Percentiles rank a stretch among this genome's conserved stretches.
Evolutionary conservation across 1,284 basidiomycete species (phyloP).

Genomic region (Singerocomus rubriflavus): DNA sequence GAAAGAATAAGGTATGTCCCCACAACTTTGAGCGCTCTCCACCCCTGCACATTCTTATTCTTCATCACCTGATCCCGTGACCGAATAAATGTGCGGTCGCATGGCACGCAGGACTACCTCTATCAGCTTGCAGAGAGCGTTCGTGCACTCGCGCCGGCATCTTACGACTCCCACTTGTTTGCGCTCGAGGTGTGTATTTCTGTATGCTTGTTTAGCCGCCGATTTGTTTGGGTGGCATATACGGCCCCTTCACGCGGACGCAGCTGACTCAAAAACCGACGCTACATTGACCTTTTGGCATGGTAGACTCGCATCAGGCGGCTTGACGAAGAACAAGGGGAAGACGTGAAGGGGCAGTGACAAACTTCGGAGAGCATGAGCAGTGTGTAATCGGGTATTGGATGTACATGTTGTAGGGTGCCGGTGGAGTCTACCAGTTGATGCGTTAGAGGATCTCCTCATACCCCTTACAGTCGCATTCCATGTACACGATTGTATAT

Average conservation of each 20-base stretch:
- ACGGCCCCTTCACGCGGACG: neutral
- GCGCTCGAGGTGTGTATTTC: conserved; percentile 63
- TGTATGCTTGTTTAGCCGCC: too few species aligned
- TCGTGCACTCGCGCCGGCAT: conserved; percentile 66
- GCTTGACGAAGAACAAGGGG: conserved; percentile 12
- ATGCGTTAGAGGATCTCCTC: neutral
- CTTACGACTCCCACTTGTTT: conserved; percentile 73
- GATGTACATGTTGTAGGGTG: too few species aligned
- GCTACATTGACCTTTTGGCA: neutral
- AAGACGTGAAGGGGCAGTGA: neutral
- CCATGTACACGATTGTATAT: neutral
- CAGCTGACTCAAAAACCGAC: neutral
- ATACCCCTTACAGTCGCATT: too few species aligned
- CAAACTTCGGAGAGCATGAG: neutral
- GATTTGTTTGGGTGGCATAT: too few species aligned
- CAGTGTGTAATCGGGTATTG: neutral
- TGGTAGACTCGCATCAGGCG: conserved; percentile 14
- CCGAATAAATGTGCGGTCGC: neutral
- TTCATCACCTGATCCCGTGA: neutral
- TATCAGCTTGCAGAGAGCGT: conserved; percentile 71
- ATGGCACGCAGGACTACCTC: conserved; percentile 63
- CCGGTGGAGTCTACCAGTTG: neutral
- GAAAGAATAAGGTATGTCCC: conserved; percentile 67
- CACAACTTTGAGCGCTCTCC: too few species aligned
- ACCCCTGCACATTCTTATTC: too few species aligned